A percentile compares a stretch with the other conserved stretches of the same genome.
phyloP scores from a whole-genome alignment of 305 asterid genomes.

The Fraxinus nigra region DNA sequence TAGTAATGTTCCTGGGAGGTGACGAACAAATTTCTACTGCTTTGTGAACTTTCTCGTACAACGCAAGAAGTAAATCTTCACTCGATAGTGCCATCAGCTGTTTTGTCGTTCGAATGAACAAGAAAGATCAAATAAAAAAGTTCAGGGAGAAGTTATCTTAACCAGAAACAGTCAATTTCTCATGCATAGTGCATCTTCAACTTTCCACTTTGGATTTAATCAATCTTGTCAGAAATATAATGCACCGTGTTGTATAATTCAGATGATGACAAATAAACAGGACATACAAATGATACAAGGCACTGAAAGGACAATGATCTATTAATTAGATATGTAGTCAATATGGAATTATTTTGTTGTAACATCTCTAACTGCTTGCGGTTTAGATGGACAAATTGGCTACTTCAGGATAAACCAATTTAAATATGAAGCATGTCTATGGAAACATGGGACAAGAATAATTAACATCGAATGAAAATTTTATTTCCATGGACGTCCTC shows the following conservation, averaged over 20 bases:
- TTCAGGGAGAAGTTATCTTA: not conserved
- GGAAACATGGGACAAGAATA: not conserved
- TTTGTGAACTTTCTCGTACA: slow-evolving; percentile 71
- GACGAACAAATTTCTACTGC: slow-evolving; percentile 53
- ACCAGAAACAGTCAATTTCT: not conserved
- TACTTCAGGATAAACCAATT: not conserved
- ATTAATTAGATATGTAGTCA: not conserved
- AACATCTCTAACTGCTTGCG: not conserved
- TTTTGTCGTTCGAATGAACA: not conserved
- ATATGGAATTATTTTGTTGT: not conserved
- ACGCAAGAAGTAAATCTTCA: slow-evolving; percentile 46
- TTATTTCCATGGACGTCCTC: slow-evolving; percentile 24
- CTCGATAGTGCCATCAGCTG: slow-evolving; percentile 12
- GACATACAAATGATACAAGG: not conserved
- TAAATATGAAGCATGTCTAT: not conserved
- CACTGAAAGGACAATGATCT: not conserved
- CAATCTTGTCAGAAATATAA: not conserved
- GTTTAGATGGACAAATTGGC: not conserved
- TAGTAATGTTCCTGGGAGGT: slow-evolving; percentile 34
- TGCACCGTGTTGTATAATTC: not conserved
- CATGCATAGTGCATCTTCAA: not conserved
- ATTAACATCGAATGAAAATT: slow-evolving; percentile 5
- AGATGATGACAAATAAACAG: not conserved
- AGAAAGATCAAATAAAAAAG: not conserved
- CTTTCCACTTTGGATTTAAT: not conserved